Base-by-base conservation (phyloP, 495 filamentous ascomycete species). In the Pseudoneurospora amorphoporcata region DNA sequence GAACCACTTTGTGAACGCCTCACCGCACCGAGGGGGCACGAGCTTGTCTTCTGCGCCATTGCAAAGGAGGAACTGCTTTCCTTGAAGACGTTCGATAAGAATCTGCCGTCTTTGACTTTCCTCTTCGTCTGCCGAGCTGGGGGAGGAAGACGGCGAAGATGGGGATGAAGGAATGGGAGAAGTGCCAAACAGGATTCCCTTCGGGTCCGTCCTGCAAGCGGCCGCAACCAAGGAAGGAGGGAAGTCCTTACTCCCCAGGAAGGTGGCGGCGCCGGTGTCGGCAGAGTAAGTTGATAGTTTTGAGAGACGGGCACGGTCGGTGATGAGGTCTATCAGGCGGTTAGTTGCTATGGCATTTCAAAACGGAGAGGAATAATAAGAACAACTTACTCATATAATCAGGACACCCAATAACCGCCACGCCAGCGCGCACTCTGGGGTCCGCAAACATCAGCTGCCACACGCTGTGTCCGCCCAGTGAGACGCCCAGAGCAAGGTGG, bases 391-490 rank as follows among this genome's bases (percentile, higher is more conserved):
- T 83, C 73, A 90, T 86, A 77, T 91, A 97, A 81, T 99, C 95
- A 0, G 95, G 93, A 79, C 93, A 97, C 17, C 95, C 95, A 70
- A 99, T 92, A 41, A 97, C 86, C 35, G 92, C 84, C 9, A 96
- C 87, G 0, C 87, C 94, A 4, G 92, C 89, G 8, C 83, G 88
- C 47, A 98, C 86, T 70, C 94, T 86, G 39, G 91, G 88, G 35
- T 97, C 94, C 43, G 90, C 87, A 53, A 97, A 85, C 43, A 97
- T 79, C 12, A 90, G 84, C 76, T 94, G 90, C 91, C 95, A 99
- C 1, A 91, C 91, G 29, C 92, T 90, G 78, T 99, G 95, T 4
- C 92, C 95, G 9, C 95, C 95, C 0, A 98, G 84, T 6, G 92
- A 94, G 16, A 97, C 85, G 1, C 95, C 95, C 7, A 95, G 82